A percentile compares a stretch with the other conserved stretches of the same genome.
These are phyloP conservation scores for Xylaria sp. DNA, from an alignment of 2,329 filamentous ascomycete genomes.

Conservation along the genomic window DNA sequence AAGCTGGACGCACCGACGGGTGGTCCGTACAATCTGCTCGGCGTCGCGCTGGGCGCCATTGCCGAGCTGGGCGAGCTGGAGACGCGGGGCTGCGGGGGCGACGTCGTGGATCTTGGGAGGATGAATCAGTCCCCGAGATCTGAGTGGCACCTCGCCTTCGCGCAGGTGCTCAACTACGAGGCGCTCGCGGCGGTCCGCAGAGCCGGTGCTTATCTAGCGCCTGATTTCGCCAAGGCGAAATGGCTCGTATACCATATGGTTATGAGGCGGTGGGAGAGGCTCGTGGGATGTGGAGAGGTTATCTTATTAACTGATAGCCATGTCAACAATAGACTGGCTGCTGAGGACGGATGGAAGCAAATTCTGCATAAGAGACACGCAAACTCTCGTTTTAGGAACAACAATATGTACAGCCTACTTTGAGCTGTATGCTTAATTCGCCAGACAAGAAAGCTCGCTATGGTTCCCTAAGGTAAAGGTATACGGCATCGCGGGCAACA, in stretches of 20 bases:
- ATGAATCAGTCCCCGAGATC: background rate
- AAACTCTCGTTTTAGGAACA: no score
- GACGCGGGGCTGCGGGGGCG: background rate
- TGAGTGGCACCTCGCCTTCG: slow-evolving; percentile 26
- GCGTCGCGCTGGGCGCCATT: slow-evolving; percentile 27
- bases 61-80: slow-evolving; percentile 31
- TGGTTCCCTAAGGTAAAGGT: no score
- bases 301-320: background rate
- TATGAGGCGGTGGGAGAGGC: slow-evolving; percentile 3
- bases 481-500: no score
- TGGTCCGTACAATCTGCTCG: slow-evolving; percentile 27
- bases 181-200: background rate
- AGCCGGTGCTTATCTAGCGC: slow-evolving; percentile 14
- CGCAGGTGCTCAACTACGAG: slow-evolving; percentile 16
- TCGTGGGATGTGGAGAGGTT: background rate
- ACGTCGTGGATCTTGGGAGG: background rate
- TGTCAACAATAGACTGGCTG: background rate
- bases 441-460: no score
- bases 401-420: no score
- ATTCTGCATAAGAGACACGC: no score
- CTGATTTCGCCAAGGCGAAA: slow-evolving; percentile 29
- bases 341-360: background rate
- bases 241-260: slow-evolving; percentile 21
- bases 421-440: no score
- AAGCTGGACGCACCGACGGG: slow-evolving; percentile 26